A percentile compares a stretch with the other conserved stretches of the same genome.
Evolutionary conservation across 371 early-diverging fungal species (phyloP).

Genomic region (Vairimorpha ceranae): DNA sequence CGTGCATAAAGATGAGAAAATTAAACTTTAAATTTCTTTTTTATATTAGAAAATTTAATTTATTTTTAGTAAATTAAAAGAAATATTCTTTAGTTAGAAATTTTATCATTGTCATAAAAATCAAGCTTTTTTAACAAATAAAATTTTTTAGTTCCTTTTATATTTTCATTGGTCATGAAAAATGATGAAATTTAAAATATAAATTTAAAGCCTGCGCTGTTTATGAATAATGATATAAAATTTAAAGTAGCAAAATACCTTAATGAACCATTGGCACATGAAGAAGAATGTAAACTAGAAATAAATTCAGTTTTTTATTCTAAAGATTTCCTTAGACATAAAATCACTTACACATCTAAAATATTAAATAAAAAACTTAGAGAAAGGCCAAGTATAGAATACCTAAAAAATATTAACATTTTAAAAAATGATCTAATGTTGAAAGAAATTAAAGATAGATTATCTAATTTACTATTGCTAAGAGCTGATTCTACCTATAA

Average conservation of each 20-base stretch:
- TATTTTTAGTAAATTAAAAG: too few relatives aligned
- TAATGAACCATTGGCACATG: background rate
- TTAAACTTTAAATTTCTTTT: too few relatives aligned
- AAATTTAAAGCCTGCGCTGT: background rate
- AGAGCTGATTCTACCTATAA: background rate
- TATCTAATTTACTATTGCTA: background rate
- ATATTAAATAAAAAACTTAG: constrained; percentile 11
- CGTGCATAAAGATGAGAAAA: too few relatives aligned
- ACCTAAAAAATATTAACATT: constrained; percentile 18
- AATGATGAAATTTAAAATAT: background rate
- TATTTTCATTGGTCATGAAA: too few relatives aligned
- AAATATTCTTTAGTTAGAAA: too few relatives aligned
- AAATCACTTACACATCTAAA: background rate
- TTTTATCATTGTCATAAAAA: too few relatives aligned
- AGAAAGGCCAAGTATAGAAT: background rate
- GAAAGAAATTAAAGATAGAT: background rate
- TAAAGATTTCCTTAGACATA: background rate
- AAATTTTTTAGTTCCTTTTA: too few relatives aligned
- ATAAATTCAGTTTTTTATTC: background rate
- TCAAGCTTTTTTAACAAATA: too few relatives aligned
- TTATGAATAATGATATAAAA: constrained; percentile 26
- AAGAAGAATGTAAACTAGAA: background rate
- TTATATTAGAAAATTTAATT: too few relatives aligned
- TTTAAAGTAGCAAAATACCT: constrained; percentile 21
- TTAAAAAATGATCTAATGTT: background rate